These are phyloP conservation scores for Phragmites australis DNA, from an alignment of 176 grass and related monocot species.

Conservation along the genomic window DNA sequence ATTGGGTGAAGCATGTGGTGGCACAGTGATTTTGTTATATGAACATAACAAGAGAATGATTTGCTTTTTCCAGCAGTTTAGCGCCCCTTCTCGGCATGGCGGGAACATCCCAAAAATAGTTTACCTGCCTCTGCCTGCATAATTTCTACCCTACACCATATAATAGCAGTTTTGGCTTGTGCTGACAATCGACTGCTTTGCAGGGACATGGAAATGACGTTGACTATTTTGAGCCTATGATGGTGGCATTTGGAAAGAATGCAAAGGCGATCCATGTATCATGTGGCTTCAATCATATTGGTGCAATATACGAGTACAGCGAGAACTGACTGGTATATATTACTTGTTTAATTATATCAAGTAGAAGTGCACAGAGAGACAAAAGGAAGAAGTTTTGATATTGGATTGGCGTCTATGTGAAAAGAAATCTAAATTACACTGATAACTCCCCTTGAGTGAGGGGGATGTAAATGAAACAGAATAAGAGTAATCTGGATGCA, in stretches of 20 bases:
- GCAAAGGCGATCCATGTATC: slow-evolving; percentile 73
- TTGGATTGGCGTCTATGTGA: too few species aligned
- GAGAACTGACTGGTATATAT: slow-evolving; percentile 32
- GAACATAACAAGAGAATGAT: neutral
- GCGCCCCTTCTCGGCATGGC: too few species aligned
- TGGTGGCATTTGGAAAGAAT: slow-evolving; percentile 56
- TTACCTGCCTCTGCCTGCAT: neutral
- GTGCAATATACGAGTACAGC: slow-evolving; percentile 65
- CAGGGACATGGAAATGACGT: slow-evolving; percentile 87
- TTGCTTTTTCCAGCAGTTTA: too few species aligned
- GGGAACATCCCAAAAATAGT: neutral
- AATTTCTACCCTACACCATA: neutral
- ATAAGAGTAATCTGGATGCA: too few species aligned
- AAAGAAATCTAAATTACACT: slow-evolving; percentile 1
- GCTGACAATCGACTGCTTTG: slow-evolving; percentile 22
- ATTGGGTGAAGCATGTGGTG: neutral
- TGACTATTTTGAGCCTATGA: slow-evolving; percentile 72
- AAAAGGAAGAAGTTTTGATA: neutral
- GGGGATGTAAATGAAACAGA: slow-evolving; percentile 11
- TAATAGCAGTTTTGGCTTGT: neutral
- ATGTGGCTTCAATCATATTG: slow-evolving; percentile 94
- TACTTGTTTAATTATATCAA: slow-evolving; percentile 1
- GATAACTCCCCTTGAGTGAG: neutral
- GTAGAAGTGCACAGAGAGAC: slow-evolving; percentile 26
- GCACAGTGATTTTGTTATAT: neutral